Evolutionary conservation across 805 yeast genomes (phyloP), one percentile per base, ranked within the genome.

Genomic region (Isabelozyma heimii): DNA sequence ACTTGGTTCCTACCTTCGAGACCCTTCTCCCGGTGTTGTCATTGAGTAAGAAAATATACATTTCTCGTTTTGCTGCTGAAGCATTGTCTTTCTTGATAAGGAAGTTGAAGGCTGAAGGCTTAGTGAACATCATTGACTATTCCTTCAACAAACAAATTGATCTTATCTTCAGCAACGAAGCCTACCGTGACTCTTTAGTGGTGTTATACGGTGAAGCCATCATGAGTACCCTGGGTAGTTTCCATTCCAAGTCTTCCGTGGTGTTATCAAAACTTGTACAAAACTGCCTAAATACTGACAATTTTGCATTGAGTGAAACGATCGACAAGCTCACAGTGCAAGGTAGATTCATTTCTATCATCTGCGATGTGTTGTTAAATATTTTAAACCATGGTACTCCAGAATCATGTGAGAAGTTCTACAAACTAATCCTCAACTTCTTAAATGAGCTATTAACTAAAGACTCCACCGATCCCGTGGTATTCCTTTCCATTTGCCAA

Each of bases 61-160:
- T 91, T 35, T 76, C 89, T 0, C 77, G 95, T 52, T 94, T 92
- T 59, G 84, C 96, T 16, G 91, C 97, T 0, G 97, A 92, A 65
- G 94, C 97, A 0, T 65, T 92, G 42, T 88, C 97, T 0, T 94
- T 87, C 58, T 71, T 92, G 48, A 72, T 92, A 8, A 81, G 94
- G 61, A 89, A 89, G 63, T 76, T 88, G 52, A 73, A 75, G 20
- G 62, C 73, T 0, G 75, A 75, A 0, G 68, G 78, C 6, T 67
- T 91, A 43, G 57, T 62, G 0, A 48, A 55, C 0, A 78, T 88
- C 42, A 70, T 87, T 8, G 58, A 68, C 2, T 72, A 62, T 51
- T 62, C 79, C 2, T 72, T 81, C 43, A 56, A 63, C 28, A 72
- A 71, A 26, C 69, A 65, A 33, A 46, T 47, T 14, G 60, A 59